Conservation (phyloP, 164 flowering plant species). For the Platanus orientalis region DNA sequence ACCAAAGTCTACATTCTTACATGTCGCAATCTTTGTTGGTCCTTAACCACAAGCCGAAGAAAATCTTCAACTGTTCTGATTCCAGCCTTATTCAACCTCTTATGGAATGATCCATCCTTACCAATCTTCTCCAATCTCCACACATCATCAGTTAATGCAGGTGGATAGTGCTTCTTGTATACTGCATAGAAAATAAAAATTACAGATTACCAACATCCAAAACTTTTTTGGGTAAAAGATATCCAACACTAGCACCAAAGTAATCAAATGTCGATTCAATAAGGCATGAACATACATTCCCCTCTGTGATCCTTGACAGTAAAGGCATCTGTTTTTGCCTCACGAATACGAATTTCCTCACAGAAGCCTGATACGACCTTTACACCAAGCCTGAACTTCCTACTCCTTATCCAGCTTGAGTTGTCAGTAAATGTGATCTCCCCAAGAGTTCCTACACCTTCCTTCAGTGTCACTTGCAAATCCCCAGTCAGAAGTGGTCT, state of each 20-base stretch:
- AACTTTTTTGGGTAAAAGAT: too few species aligned
- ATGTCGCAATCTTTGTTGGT: slow-evolving; percentile 61
- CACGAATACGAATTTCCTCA: slow-evolving; percentile 76
- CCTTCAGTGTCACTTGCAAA: slow-evolving; percentile 69
- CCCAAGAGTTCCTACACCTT: slow-evolving; percentile 92
- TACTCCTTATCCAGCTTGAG: slow-evolving; percentile 96
- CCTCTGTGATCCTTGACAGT: slow-evolving; percentile 98
- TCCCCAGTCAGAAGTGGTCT: slow-evolving; percentile 93
- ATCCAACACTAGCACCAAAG: not conserved
- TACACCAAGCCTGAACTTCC: slow-evolving; percentile 88
- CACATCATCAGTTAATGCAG: slow-evolving; percentile 77
- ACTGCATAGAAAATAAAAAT: slow-evolving; percentile 39
- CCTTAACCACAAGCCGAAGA: slow-evolving; percentile 70
- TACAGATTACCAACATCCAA: not conserved
- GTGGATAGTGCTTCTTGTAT: slow-evolving; percentile 96
- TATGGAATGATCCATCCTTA: slow-evolving; percentile 93
- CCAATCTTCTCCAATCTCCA: slow-evolving; percentile 98
- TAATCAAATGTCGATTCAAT: not conserved
- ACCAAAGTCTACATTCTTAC: slow-evolving; percentile 40
- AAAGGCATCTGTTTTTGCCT: slow-evolving; percentile 94
- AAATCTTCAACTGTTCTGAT: slow-evolving; percentile 78
- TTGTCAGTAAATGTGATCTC: slow-evolving; percentile 93
- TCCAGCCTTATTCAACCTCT: slow-evolving; percentile 72
- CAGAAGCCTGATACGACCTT: slow-evolving; percentile 72
- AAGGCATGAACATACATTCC: slow-evolving; percentile 56